Base-by-base conservation (phyloP, 192 early-diverging fungal species). In the Rhizophagus prolifer region DNA sequence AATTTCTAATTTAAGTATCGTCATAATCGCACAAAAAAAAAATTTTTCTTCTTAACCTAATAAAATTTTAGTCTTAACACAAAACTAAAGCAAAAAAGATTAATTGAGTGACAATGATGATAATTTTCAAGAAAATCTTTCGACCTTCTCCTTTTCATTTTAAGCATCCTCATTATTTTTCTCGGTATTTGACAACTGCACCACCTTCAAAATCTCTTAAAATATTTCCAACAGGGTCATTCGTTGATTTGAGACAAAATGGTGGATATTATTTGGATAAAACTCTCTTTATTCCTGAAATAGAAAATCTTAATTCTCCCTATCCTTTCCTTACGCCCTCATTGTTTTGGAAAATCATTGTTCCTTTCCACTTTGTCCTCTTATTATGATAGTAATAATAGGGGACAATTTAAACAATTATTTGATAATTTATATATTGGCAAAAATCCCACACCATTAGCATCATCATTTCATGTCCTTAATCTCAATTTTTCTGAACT, bases 201-300 rank as follows among this genome's bases (percentile, higher is more conserved):
- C 14, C 65, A 41, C 14, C 34, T 34, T 38, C 13, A 38, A 68
- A 68, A 34, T 50, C 46, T 36, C 71, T 73, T 30, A 60, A 73
- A 61, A 73, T 73, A 73, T 14, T 60, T 73, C 58, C 54, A 73
- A 73, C 71, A 60, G 71, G 71, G n/a, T 73, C 54, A 60, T 73
- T 73, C 23, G 23, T 38, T 73, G 58, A 73, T 30, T 60, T 73
- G n/a, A 73, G 71, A 60, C 19, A 60, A 38, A 23, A 25, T n/a
- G 23, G 71, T 60, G 10, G 71, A 30, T 73, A 73, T 73, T 73
- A 73, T 60, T 61, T 58, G 41, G 71, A 59, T n/a, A 73, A 73
- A 8, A 59, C 71, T 19, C 71, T 61, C 19, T 60, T 73, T 54
- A 60, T 60, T 25, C 23, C 25, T 26, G 26, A 73, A 73, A 61